Evolutionary conservation across 2,329 filamentous ascomycete genomes (phyloP), one percentile per base, ranked within the genome.

Genomic region (Purpureocillium lavendulum): DNA sequence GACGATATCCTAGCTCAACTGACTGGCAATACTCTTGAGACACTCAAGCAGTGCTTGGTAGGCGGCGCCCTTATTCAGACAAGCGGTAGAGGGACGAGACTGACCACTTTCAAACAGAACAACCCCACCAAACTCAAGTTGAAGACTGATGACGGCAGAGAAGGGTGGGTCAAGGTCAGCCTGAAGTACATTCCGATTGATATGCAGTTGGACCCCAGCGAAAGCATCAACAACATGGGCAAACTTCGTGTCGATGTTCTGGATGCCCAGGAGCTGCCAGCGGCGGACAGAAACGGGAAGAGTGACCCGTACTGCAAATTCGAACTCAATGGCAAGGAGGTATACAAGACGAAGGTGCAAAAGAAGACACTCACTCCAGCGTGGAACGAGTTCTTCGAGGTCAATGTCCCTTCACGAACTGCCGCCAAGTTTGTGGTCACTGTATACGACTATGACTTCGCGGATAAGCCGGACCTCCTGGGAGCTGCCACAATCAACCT

Each of bases 191-290:
- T 98, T 17, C 92, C 92, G 0, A 81, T 97, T 44, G 80, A 86
- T 66, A 98, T 98, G 92, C 71, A 80, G 41, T 82, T 98, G 36
- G 88, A 98, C 54, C 85, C 92, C 0, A 87, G 82, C 53, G 92
- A 98, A 64, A 96, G 88, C 55, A 95, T 98, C 71, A 97, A 96
- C 76, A 98, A 98, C 64, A 94, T 95, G 79, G 92, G 92, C 43
- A 89, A 81, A 42, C 80, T 98, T 16, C 85, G 89, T 15, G 87
- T 98, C n/a, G 88, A 97, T 53, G 75, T 98, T 14, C 68, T 97
- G 30, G 88, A 95, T 59, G 92, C 82, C 14, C 68, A 77, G 8
- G 82, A 95, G 43, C 75, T 98, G n/a, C 92, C 92, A 7, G 82
- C 92, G 2, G 90, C 90, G 21, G 92, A 98, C 56, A 82, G 88